phyloP scores from a whole-genome alignment of 768 basidiomycete genomes.

The Punctularia strigosozonata region DNA sequence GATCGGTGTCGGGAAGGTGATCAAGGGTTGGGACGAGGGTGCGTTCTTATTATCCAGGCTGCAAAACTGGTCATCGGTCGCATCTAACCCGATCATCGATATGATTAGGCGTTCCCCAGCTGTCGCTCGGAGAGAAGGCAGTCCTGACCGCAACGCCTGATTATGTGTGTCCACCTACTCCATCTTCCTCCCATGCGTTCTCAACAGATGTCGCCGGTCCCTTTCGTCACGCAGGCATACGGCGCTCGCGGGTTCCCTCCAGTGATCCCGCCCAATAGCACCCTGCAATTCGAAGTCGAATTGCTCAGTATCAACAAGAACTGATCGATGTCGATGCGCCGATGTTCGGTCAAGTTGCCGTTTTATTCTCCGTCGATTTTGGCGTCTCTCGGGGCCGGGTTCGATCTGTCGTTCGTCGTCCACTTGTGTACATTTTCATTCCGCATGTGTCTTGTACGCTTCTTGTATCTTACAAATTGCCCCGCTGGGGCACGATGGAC shows the following conservation, averaged over 20 bases:
- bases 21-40: slow-evolving; percentile 1
- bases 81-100: slow-evolving; percentile 1
- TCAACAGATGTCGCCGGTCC: neutral
- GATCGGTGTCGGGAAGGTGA: neutral
- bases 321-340: no score
- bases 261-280: slow-evolving; percentile 66
- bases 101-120: slow-evolving; percentile 53
- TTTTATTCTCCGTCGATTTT: no score
- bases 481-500: no score
- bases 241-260: slow-evolving; percentile 67
- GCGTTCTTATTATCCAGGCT: neutral
- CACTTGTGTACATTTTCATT: no score
- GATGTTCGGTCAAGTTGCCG: no score
- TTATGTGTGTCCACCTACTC: slow-evolving; percentile 58
- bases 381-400: no score
- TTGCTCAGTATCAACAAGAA: slow-evolving; percentile 63
- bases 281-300: slow-evolving; percentile 76
- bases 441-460: no score
- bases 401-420: no score
- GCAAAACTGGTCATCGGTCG: slow-evolving; percentile 1
- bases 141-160: slow-evolving; percentile 57
- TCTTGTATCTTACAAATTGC: no score
- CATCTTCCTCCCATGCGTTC: neutral
- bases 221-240: slow-evolving; percentile 40
- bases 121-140: slow-evolving; percentile 72